A percentile compares a stretch with the other conserved stretches of the same genome.
Evolutionary conservation across 2,329 filamentous ascomycete genomes (phyloP).

Genomic region (Colletotrichum scovillei): DNA sequence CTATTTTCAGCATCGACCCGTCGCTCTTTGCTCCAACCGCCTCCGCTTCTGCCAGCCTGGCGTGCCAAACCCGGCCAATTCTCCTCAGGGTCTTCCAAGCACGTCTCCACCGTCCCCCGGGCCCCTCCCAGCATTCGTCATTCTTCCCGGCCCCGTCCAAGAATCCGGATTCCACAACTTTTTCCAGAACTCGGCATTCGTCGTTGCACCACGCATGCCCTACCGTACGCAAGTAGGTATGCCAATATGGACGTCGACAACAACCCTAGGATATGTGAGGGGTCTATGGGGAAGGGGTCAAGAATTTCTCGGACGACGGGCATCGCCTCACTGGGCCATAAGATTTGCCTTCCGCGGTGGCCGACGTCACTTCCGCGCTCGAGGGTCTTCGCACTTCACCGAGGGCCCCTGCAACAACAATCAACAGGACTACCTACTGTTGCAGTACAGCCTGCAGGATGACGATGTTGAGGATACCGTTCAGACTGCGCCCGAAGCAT

Average conservation of each 20-base stretch:
- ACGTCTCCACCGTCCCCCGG: conserved; percentile 6
- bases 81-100: conserved; percentile 31
- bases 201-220: not conserved
- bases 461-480: conserved; percentile 10
- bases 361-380: conserved; percentile 27
- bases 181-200: conserved; percentile 21
- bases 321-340: conserved; percentile 21
- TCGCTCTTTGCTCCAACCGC: conserved; percentile 5
- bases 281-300: not conserved
- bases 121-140: conserved; percentile 23
- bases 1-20: conserved; percentile 33
- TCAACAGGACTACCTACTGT: not conserved
- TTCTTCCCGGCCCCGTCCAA: conserved; percentile 3
- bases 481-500: not conserved
- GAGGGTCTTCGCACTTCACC: conserved; percentile 14
- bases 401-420: not conserved
- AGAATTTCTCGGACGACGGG: not conserved
- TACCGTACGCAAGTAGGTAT: too few relatives aligned
- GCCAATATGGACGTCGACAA: not conserved
- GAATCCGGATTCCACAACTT: conserved; percentile 29
- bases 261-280: not conserved
- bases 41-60: conserved; percentile 12
- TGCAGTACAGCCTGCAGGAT: not conserved
- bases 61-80: conserved; percentile 11
- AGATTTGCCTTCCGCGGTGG: conserved; percentile 7